A percentile compares a stretch with the other conserved stretches of the same genome.
Conservation (phyloP, 2,329 filamentous ascomycete genomes). For the Exophiala spinifera region DNA sequence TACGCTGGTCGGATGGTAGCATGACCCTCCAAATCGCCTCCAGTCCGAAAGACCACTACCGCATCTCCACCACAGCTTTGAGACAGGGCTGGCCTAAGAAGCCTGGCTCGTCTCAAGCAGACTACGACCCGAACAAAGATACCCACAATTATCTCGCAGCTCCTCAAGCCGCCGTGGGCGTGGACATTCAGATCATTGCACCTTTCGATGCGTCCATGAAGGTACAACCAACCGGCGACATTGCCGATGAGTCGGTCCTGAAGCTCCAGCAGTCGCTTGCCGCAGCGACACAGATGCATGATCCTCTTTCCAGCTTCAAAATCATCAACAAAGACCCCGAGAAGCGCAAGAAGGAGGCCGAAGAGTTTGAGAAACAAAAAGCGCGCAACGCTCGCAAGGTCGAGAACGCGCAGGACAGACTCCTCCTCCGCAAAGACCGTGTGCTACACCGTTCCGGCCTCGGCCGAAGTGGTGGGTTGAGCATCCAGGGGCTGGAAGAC, state of each 20-base stretch:
- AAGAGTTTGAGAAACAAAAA: constrained; percentile 58
- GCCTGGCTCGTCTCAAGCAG: constrained; percentile 19
- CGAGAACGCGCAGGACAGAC: constrained; percentile 55
- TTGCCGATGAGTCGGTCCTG: constrained; percentile 60
- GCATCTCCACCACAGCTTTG: constrained; percentile 56
- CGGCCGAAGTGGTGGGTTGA: constrained; percentile 49
- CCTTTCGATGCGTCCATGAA: constrained; percentile 61
- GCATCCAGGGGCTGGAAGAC: constrained; percentile 57
- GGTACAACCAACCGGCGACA: constrained; percentile 54
- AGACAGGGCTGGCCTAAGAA: constrained; percentile 46
- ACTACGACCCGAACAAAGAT: constrained; percentile 56
- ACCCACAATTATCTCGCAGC: constrained; percentile 63
- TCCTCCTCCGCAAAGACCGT: constrained; percentile 50
- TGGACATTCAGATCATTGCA: constrained; percentile 59
- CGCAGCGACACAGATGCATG: constrained; percentile 55
- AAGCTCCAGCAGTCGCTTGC: constrained; percentile 60
- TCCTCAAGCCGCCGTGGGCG: constrained; percentile 53
- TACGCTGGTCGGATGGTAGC: constrained; percentile 66
- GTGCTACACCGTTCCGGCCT: constrained; percentile 49
- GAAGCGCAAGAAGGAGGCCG: constrained; percentile 57
- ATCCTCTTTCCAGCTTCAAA: constrained; percentile 31
- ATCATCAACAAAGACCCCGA: constrained; percentile 60
- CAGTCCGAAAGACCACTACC: constrained; percentile 59
- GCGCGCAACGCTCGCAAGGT: constrained; percentile 52
- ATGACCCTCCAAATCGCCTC: constrained; percentile 64